phyloP scores from a whole-genome alignment of 768 basidiomycete species.

The Macrocybe gigantea region DNA sequence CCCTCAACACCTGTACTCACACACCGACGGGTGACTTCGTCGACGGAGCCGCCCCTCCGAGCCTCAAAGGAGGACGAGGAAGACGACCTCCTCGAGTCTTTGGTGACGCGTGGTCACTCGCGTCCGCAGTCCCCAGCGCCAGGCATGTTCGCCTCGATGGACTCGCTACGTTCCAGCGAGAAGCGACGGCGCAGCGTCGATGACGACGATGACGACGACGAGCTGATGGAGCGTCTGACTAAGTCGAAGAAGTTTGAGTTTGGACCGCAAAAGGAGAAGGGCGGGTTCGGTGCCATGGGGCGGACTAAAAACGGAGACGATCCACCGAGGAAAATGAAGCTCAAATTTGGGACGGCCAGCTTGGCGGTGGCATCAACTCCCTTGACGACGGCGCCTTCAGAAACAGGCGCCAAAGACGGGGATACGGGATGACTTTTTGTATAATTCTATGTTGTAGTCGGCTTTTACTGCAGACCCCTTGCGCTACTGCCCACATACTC shows the following conservation, averaged over 20 bases:
- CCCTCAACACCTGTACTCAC: slow-evolving; percentile 33
- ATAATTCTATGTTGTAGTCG: background rate
- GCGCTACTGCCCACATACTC: no score
- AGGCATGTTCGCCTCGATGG: slow-evolving; percentile 25
- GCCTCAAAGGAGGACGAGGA: slow-evolving; percentile 45
- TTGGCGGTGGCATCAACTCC: slow-evolving; percentile 32
- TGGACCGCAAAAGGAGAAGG: slow-evolving; percentile 36
- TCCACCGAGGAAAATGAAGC: slow-evolving; percentile 68
- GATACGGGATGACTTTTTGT: slow-evolving; percentile 52
- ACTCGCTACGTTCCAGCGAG: slow-evolving; percentile 50
- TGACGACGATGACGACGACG: slow-evolving; percentile 64
- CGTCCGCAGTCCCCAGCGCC: slow-evolving; percentile 35
- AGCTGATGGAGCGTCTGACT: slow-evolving; percentile 54
- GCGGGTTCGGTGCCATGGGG: slow-evolving; percentile 17
- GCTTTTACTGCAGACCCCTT: background rate
- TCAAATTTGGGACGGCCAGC: slow-evolving; percentile 55
- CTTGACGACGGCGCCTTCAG: slow-evolving; percentile 44
- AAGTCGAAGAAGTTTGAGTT: slow-evolving; percentile 54
- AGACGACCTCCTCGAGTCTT: slow-evolving; percentile 49
- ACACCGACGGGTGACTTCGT: slow-evolving; percentile 22
- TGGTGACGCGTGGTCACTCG: slow-evolving; percentile 33
- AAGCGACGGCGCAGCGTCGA: slow-evolving; percentile 71
- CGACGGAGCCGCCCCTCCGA: slow-evolving; percentile 41
- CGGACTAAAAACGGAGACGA: slow-evolving; percentile 44
- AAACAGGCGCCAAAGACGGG: slow-evolving; percentile 64